Conservation (phyloP, 257 asterid genomes). For the Fraxinus americana region DNA sequence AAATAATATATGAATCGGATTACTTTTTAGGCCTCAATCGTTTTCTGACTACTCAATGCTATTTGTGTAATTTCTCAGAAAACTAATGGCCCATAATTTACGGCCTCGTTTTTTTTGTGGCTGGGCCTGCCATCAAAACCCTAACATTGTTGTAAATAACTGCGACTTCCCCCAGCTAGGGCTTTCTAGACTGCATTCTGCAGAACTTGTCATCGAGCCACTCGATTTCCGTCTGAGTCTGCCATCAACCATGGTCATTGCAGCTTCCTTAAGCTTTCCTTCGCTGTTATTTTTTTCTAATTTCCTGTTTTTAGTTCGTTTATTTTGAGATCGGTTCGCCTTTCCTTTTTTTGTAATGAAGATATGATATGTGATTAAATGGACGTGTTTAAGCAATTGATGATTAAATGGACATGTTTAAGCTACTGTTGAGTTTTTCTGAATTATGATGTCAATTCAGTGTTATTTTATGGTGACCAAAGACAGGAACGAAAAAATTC, state of each 20-base stretch:
- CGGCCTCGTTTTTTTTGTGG: background rate
- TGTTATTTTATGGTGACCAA: background rate
- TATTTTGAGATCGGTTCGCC: background rate
- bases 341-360: background rate
- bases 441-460: background rate
- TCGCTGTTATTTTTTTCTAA: background rate
- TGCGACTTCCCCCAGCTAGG: slow-evolving; percentile 11
- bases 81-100: too few species aligned
- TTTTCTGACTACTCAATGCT: too few species aligned
- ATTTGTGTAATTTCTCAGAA: too few species aligned
- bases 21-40: too few species aligned
- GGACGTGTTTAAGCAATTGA: too few species aligned
- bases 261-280: background rate
- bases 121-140: slow-evolving; percentile 7
- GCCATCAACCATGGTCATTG: slow-evolving; percentile 35
- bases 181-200: slow-evolving; percentile 16
- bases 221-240: background rate
- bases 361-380: background rate
- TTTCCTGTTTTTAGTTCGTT: background rate
- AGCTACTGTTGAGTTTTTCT: background rate
- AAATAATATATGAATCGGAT: too few species aligned
- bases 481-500: background rate
- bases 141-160: slow-evolving; percentile 8
- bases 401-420: background rate
- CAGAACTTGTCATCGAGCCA: slow-evolving; percentile 5